Base-by-base conservation (phyloP, 1,139 yeast species). In the Kazachstania sp. region DNA sequence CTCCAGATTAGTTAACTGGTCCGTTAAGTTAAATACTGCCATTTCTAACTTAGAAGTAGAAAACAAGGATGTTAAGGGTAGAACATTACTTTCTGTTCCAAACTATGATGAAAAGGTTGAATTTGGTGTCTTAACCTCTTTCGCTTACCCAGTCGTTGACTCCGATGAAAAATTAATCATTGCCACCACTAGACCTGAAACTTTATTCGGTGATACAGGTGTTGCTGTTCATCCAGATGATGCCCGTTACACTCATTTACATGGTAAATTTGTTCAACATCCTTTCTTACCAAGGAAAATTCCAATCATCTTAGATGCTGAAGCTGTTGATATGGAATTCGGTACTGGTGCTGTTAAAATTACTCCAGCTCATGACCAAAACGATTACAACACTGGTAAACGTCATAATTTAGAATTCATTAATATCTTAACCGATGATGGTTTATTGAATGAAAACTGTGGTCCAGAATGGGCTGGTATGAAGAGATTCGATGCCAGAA, bases 301-400 rank as follows among this genome's bases (percentile, higher is more conserved):
- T 49, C 98, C 98, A 55, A 87, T 92, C 64, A 73, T 92, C 52
- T 78, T 90, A 48, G 98, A 92, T 67, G 66, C 82, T 37, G 95
- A 87, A 70, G 94, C 97, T 37, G 98, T 92, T 54, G 98, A 92
- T 68, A 92, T 92, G 97, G 95, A 86, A 69, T 92, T 92, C 59
- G 98, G 98, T 76, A 92, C 98, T 56, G 98, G 98, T 83, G 98
- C 98, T 40, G 98, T 92, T 55, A 92, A 92, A 72, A 92, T 92
- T 65, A 92, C 98, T 20, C 98, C 98, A 51, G 97, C 95, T 46
- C 98, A 92, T 69, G 98, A 92, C 70, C 86, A 84, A 62, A 92
- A 92, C 76, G 98, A 92, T 86, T 87, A 86, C 75, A 78, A 75
- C 63, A 86, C 97, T 49, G 98, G 98, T 73, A 88, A 86, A 72